phyloP scores from a whole-genome alignment of 1,284 basidiomycete species.

The Puccinia coronata region DNA sequence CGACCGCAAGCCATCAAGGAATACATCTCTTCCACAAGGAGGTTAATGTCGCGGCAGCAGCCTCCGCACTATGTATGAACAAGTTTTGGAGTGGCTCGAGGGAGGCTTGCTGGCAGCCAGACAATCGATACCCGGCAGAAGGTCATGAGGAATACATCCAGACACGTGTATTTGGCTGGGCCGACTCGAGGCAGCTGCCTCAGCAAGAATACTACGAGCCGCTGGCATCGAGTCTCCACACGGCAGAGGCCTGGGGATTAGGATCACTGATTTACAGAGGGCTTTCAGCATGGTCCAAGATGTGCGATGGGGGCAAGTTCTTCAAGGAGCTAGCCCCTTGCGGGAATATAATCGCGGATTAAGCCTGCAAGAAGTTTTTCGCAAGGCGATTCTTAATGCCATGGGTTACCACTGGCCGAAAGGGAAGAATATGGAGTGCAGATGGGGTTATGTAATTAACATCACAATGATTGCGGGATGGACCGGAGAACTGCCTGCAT shows the following conservation, averaged over 20 bases:
- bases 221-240: slow-evolving; percentile 38
- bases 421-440: slow-evolving; percentile 98
- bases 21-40: too few species aligned
- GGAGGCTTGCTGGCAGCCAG: too few species aligned
- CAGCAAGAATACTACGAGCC: slow-evolving; percentile 32
- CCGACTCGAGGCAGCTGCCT: too few species aligned
- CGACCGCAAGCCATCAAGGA: too few species aligned
- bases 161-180: too few species aligned
- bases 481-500: slow-evolving; percentile 94
- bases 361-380: slow-evolving; percentile 97
- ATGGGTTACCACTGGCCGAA: slow-evolving; percentile 98
- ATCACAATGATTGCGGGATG: slow-evolving; percentile 97
- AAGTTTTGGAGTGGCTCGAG: too few species aligned
- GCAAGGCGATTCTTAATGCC: slow-evolving; percentile 96
- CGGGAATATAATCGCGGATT: not conserved
- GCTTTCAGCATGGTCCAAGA: not conserved
- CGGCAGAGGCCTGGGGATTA: slow-evolving; percentile 30
- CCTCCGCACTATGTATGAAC: too few species aligned
- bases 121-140: too few species aligned
- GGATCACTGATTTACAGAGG: not conserved
- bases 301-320: not conserved
- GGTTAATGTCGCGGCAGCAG: too few species aligned
- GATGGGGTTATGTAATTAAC: slow-evolving; percentile 93
- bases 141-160: too few species aligned
- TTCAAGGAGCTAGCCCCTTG: not conserved